phyloP scores from a whole-genome alignment of 2,329 filamentous ascomycete species.

The Chalaropsis thielavioides region DNA sequence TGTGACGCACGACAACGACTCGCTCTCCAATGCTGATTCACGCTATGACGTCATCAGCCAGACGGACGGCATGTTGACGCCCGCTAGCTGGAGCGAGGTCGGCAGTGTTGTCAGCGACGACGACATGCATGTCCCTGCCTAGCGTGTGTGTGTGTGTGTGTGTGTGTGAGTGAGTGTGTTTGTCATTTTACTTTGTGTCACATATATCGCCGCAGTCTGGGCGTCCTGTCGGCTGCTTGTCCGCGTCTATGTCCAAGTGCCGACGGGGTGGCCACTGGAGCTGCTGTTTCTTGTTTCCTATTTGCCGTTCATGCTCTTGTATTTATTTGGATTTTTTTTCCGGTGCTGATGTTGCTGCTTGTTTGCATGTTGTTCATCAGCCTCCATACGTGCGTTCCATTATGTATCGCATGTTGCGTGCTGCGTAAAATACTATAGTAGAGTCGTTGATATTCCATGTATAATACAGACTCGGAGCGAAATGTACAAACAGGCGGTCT shows the following conservation, averaged over 20 bases:
- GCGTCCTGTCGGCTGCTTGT: neutral
- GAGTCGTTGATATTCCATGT: neutral
- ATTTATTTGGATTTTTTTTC: neutral
- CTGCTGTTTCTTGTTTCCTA: neutral
- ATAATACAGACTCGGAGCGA: neutral
- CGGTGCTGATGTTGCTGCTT: neutral
- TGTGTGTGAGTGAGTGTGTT: neutral
- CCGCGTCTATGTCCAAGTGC: neutral
- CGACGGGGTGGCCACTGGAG: neutral
- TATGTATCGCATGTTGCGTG: neutral
- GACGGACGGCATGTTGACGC: conserved; percentile 44
- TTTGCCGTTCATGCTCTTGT: neutral
- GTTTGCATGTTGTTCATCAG: neutral
- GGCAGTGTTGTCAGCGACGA: conserved; percentile 47
- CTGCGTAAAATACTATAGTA: neutral
- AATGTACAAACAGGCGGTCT: no score
- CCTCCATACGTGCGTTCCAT: neutral
- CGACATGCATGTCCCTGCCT: conserved; percentile 26
- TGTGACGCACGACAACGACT: conserved; percentile 31
- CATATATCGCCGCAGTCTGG: neutral
- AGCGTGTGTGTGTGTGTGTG: neutral
- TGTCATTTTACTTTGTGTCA: neutral
- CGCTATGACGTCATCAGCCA: conserved; percentile 44
- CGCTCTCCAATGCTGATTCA: conserved; percentile 39
- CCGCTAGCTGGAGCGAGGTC: conserved; percentile 50